Conservation (phyloP, 2,329 filamentous ascomycete species). For the Botrytis pseudocinerea region DNA sequence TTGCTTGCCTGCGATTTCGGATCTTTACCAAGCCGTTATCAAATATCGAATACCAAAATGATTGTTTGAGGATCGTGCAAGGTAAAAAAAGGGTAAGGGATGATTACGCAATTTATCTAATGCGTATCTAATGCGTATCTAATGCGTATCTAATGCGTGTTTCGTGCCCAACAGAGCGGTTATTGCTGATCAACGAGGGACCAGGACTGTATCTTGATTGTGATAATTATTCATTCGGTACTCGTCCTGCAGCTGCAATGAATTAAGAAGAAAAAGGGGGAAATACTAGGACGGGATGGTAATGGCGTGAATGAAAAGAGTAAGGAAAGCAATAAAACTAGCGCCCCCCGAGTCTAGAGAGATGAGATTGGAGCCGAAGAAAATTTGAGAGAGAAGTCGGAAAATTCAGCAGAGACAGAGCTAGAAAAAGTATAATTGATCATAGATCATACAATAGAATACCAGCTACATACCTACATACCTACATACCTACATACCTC, state of each 20-base stretch:
- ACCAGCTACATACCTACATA: background rate
- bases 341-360: background rate
- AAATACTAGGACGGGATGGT: background rate
- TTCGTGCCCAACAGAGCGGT: background rate
- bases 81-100: background rate
- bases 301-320: background rate
- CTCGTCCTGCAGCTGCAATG: background rate
- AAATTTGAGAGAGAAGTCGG: background rate
- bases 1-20: constrained; percentile 8
- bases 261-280: background rate
- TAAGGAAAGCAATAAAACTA: background rate
- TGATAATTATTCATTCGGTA: background rate
- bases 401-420: background rate
- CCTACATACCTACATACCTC: too few relatives aligned
- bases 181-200: background rate
- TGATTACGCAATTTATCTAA: background rate
- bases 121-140: background rate
- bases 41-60: background rate
- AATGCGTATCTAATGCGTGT: background rate
- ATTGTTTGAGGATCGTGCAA: too few relatives aligned
- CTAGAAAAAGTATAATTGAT: background rate
- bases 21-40: constrained; percentile 3
- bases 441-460: background rate
- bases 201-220: too few relatives aligned
- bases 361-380: background rate